Evolutionary conservation across 768 basidiomycete species (phyloP), one percentile per base, ranked within the genome.

Genomic region (Amylocystis lapponica): DNA sequence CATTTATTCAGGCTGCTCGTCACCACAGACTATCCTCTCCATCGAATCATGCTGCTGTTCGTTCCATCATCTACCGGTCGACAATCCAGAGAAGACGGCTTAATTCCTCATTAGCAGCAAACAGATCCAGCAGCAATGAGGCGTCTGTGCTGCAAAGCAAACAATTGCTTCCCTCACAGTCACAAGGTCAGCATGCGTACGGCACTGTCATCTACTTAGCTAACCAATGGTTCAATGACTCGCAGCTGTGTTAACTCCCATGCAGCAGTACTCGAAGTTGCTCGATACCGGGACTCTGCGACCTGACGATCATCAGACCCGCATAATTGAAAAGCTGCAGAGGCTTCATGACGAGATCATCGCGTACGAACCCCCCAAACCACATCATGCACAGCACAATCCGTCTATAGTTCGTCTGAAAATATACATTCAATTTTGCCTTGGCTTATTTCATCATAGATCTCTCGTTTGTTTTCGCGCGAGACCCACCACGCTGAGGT

Each of bases 271-370:
- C 48, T 66, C 75, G 43, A 59, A 65, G 27, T 66, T 82, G 23
- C 72, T 84, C 22, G 56, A 64, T 11, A 50, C 62, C 9, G 76
- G 78, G 6, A 61, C 72, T 3, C 66, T 99, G 39, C 74, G 76
- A 19, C 73, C 82, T 36, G 95, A 99, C 57, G 74, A 76, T 14
- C 81, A 91, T 66, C 95, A 99, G 63, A 80, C 80, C 21, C 74
- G 75, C 23, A 94, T 97, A 52, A 81, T 98, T 39, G 68, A 79
- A 63, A 80, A 82, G 50, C 72, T 99, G 14, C 86, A 98, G 66
- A 65, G 74, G 41, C 69, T 97, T 46, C 83, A 96, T 63, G 72
- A 86, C 49, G 69, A 78, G 36, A 69, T 99, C 39, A 59, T 71
- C 39, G 54, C 62, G 13, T 96, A 97, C 68, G 59, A 78, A 9